Evolutionary conservation across 2,329 filamentous ascomycete species (phyloP), one percentile per base, ranked within the genome.

Genomic region (Plenodomus tracheiphilus): DNA sequence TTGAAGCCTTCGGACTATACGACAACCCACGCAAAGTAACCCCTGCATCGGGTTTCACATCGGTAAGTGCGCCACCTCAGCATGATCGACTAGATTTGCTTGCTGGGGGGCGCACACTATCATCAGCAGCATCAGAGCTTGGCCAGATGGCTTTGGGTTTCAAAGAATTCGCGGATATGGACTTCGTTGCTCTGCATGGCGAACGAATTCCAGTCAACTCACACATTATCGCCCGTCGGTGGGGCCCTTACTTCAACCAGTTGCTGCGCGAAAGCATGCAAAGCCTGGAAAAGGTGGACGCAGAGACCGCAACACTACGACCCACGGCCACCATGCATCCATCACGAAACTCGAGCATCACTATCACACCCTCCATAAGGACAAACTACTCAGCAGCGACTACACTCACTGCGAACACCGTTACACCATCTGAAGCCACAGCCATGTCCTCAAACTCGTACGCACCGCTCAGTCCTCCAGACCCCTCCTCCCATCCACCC

Each of bases 1-100:
- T 99, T 10, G 94, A 99, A 69, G 92, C 94, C 0, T 99, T 97
- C 76, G 94, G 94, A 1, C 85, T 99, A 37, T 97, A 97, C 70
- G 93, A 97, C 68, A 99, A 97, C 69, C 92, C 94, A 10, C 85
- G 92, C 56, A 88, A 87, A 68, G 84, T 81, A 1, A 79, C 84
- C 4, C 89, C 93, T 1, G 85, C 90, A 61, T 95, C 91, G 1
- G 88, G 86, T 9, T 97, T 94, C 70, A 80, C 87, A 47, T 97
- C 92, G 1, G 86, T 90, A 19, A 96, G 91, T 74, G 87, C 81
- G 73, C 75, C 90, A 9, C 61, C 67, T 79, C 84, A 37, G 80
- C 83, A 34, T 81, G 81, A 62, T 62, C 70, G 59, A 60, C 77
- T 64, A 40, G 77, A 80, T 47, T 62, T 77, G 65, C 87, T 85